Evolutionary conservation across 441 rosid species (phyloP).

Genomic region (Erysimum cheiri): DNA sequence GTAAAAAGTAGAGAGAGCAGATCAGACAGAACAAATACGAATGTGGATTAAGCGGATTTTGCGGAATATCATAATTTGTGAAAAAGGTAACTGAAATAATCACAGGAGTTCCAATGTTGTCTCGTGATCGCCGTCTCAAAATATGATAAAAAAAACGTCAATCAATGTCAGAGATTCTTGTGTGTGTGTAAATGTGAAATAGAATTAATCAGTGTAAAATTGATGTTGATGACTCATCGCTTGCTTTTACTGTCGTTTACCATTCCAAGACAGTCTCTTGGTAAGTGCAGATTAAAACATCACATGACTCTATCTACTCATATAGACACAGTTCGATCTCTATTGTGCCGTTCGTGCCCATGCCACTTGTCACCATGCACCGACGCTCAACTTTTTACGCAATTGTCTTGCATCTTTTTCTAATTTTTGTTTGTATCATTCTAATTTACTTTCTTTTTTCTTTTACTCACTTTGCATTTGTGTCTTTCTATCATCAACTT

Average conservation of each 20-base stretch:
- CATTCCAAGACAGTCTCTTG: conserved; percentile 38
- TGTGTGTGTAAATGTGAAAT: conserved; percentile 24
- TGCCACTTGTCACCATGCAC: conserved; percentile 37
- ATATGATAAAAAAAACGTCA: not conserved
- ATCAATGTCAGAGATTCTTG: conserved; percentile 19
- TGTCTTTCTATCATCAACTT: not conserved
- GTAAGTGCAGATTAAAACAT: conserved; percentile 27
- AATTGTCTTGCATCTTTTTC: not conserved
- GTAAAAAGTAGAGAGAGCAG: too few species aligned
- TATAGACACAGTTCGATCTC: conserved; percentile 13
- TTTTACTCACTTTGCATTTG: not conserved
- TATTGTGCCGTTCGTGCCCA: conserved; percentile 24
- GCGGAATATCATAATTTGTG: not conserved
- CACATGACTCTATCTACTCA: conserved; percentile 39
- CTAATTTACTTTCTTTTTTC: not conserved
- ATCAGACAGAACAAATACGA: too few species aligned
- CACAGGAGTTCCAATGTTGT: conserved; percentile 2
- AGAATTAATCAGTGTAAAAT: conserved; percentile 19
- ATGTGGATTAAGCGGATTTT: too few species aligned
- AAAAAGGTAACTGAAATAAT: not conserved
- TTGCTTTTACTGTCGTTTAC: conserved; percentile 41
- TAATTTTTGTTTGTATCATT: not conserved
- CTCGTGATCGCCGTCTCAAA: conserved; percentile 26
- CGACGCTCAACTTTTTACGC: not conserved
- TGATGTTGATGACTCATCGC: conserved; percentile 27